Evolutionary conservation across 257 asterid genomes (phyloP).

Genomic region (Solanum stenotomum): DNA sequence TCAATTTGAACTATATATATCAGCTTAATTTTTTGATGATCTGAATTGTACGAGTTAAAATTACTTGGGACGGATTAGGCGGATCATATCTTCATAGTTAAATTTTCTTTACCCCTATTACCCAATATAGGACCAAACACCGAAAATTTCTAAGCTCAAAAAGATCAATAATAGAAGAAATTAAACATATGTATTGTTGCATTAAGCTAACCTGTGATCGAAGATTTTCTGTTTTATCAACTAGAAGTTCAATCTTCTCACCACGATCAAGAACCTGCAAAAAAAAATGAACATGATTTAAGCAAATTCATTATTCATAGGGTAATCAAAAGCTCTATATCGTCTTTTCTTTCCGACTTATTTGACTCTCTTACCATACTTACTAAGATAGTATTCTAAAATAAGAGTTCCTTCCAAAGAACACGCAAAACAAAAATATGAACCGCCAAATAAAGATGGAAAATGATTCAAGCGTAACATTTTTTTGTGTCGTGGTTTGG

Average conservation of each 20-base stretch:
- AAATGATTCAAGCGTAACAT: neutral
- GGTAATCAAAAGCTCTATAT: neutral
- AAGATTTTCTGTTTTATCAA: constrained; percentile 42
- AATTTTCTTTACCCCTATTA: neutral
- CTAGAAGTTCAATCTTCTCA: constrained; percentile 36
- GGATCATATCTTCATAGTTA: neutral
- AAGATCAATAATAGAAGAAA: neutral
- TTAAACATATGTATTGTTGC: neutral
- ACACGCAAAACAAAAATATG: neutral
- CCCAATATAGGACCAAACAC: neutral
- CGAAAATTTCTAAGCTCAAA: neutral
- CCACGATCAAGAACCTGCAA: constrained; percentile 49
- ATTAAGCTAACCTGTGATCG: constrained; percentile 32
- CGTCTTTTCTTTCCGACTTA: neutral
- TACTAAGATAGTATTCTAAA: neutral
- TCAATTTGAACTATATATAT: neutral
- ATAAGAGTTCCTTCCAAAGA: neutral
- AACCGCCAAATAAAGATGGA: too few species aligned
- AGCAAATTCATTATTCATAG: neutral
- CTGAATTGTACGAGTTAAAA: neutral
- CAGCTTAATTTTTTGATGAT: neutral
- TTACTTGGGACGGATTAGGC: neutral
- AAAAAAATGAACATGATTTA: neutral
- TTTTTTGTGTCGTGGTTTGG: too few species aligned
- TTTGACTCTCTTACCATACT: neutral